Conservation (phyloP, 495 filamentous ascomycete genomes). For the Penicilliopsis zonata region DNA sequence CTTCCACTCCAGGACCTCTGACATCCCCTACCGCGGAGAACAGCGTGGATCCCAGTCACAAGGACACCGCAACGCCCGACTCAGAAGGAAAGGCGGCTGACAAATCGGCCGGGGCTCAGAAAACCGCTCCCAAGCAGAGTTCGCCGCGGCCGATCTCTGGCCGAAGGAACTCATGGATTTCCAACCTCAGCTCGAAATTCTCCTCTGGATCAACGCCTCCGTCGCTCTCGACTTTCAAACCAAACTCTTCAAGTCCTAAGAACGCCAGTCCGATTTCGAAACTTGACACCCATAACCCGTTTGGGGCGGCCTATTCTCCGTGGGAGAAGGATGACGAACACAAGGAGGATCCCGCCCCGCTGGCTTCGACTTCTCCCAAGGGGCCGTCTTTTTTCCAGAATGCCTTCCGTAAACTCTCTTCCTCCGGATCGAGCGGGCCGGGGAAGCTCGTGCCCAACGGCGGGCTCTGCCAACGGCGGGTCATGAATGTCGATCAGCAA, state of each 20-base stretch:
- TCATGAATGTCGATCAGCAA: conserved; percentile 75
- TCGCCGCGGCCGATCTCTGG: conserved; percentile 20
- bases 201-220: conserved; percentile 49
- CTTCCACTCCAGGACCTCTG: conserved; percentile 8
- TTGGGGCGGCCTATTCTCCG: conserved; percentile 41
- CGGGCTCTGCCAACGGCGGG: conserved; percentile 53
- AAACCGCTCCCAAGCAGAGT: conserved; percentile 22
- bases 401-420: conserved; percentile 70
- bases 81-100: conserved; percentile 10
- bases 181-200: conserved; percentile 86
- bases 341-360: conserved; percentile 41
- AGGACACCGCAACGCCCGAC: conserved; percentile 8
- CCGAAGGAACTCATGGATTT: conserved; percentile 79
- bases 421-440: conserved; percentile 43
- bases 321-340: conserved; percentile 44
- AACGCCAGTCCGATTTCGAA: conserved; percentile 24
- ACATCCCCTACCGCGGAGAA: too few species aligned
- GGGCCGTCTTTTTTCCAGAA: conserved; percentile 68
- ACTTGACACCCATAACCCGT: conserved; percentile 33
- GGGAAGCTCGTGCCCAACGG: conserved; percentile 40
- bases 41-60: conserved; percentile 8
- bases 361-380: conserved; percentile 54
- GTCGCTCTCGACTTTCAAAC: conserved; percentile 31
- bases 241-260: conserved; percentile 29
- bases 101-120: conserved; percentile 15